These are phyloP conservation scores for Cladophialophora immunda DNA, from an alignment of 2,329 filamentous ascomycete species.

Conservation along the genomic window DNA sequence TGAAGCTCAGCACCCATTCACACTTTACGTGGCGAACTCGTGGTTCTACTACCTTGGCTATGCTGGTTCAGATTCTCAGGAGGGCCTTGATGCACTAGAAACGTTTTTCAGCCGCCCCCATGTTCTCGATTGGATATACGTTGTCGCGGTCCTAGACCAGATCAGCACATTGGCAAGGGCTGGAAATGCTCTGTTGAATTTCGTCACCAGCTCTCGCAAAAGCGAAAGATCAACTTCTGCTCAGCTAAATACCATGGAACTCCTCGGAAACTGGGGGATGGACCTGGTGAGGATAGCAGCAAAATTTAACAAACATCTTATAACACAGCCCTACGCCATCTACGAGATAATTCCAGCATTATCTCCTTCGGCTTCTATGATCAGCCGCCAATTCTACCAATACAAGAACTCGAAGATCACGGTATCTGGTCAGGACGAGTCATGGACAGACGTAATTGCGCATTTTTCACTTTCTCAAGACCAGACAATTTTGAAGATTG, in stretches of 20 bases:
- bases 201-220: constrained; percentile 25
- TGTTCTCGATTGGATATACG: constrained; percentile 48
- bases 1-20: constrained; percentile 16
- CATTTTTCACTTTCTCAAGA: constrained; percentile 19
- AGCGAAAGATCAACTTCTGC: constrained; percentile 35
- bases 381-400: constrained; percentile 47
- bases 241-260: constrained; percentile 37
- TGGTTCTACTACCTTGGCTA: constrained; percentile 35
- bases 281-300: constrained; percentile 50
- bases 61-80: constrained; percentile 8
- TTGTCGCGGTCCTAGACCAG: constrained; percentile 40
- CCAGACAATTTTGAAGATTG: constrained; percentile 20
- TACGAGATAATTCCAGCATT: constrained; percentile 52
- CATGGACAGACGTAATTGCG: constrained; percentile 25
- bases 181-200: constrained; percentile 41
- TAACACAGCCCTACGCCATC: constrained; percentile 45
- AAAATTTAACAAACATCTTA: constrained; percentile 47
- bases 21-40: constrained; percentile 32
- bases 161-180: constrained; percentile 43
- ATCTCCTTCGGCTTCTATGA: constrained; percentile 49
- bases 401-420: constrained; percentile 40
- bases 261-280: constrained; percentile 46
- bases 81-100: constrained; percentile 19
- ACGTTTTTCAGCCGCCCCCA: constrained; percentile 29
- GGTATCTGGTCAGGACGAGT: constrained; percentile 12